These are phyloP conservation scores for Hordeum marinum DNA, from an alignment of 176 grass and related monocot species.

Conservation along the genomic window DNA sequence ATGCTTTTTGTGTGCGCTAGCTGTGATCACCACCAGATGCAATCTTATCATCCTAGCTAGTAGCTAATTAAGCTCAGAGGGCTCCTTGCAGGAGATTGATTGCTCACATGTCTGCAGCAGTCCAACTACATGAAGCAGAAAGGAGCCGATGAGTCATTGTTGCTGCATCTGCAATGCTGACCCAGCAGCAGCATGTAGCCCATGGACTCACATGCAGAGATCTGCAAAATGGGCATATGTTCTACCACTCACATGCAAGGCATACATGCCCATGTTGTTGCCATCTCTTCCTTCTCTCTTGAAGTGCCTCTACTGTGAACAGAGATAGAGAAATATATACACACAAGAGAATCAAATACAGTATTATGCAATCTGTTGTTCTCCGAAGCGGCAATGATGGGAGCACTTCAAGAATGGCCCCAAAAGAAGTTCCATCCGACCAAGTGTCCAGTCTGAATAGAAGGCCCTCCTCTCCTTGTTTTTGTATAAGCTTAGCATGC, in stretches of 20 bases:
- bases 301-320: not conserved
- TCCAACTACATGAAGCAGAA: constrained; percentile 18
- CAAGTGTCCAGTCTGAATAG: not conserved
- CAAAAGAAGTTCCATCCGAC: too few species aligned
- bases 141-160: constrained; percentile 19
- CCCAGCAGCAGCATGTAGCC: not conserved
- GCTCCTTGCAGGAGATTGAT: constrained; percentile 32
- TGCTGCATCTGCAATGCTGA: not conserved
- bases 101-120: constrained; percentile 39
- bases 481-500: not conserved
- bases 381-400: not conserved
- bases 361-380: not conserved
- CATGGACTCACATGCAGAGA: constrained; percentile 45
- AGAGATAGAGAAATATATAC: not conserved
- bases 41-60: constrained; percentile 42
- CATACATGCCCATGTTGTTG: constrained; percentile 42
- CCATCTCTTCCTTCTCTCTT: not conserved
- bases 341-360: not conserved
- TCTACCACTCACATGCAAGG: constrained; percentile 33
- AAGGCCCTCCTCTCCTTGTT: not conserved
- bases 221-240: constrained; percentile 29
- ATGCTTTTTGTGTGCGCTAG: constrained; percentile 44
- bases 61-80: not conserved
- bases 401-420: not conserved
- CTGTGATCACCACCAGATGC: constrained; percentile 39